Evolutionary conservation across 2,329 filamentous ascomycete species (phyloP).

Genomic region (Cladorrhinum sp.): DNA sequence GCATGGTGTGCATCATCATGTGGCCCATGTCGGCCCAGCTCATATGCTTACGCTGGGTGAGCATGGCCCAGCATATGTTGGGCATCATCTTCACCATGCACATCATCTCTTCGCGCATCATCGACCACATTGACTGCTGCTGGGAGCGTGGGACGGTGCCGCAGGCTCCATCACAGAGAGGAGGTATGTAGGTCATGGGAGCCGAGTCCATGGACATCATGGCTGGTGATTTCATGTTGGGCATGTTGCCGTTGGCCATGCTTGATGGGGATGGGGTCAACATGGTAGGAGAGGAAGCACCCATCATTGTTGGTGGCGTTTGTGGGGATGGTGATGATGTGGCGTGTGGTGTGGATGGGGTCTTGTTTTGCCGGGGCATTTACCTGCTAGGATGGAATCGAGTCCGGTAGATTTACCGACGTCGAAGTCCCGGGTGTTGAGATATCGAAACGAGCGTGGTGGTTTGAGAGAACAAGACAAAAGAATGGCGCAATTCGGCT

Average conservation of each 20-base stretch:
- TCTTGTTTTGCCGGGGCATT: not conserved
- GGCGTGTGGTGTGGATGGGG: not conserved
- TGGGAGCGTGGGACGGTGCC: conserved; percentile 33
- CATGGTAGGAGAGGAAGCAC: not conserved
- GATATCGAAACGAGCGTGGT: not conserved
- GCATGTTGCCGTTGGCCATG: not conserved
- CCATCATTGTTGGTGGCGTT: not conserved
- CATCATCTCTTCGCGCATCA: conserved; percentile 28
- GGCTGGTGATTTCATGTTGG: conserved; percentile 1
- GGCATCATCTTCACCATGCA: conserved; percentile 26
- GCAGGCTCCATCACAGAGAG: conserved; percentile 36
- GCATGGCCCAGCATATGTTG: conserved; percentile 22
- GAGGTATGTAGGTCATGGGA: conserved; percentile 35
- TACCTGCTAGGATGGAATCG: not conserved
- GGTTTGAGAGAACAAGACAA: not conserved
- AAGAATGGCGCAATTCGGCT: not conserved
- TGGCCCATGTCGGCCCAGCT: conserved; percentile 26
- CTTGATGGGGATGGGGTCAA: not conserved
- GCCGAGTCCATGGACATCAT: conserved; percentile 10
- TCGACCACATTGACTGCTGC: conserved; percentile 23
- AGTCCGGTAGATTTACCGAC: not conserved
- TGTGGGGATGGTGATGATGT: not conserved
- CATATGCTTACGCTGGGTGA: conserved; percentile 22
- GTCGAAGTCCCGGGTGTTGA: not conserved
- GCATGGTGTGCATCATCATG: conserved; percentile 25